These are phyloP conservation scores for Malassezia japonica DNA, from an alignment of 1,284 basidiomycete species.

Conservation along the genomic window DNA sequence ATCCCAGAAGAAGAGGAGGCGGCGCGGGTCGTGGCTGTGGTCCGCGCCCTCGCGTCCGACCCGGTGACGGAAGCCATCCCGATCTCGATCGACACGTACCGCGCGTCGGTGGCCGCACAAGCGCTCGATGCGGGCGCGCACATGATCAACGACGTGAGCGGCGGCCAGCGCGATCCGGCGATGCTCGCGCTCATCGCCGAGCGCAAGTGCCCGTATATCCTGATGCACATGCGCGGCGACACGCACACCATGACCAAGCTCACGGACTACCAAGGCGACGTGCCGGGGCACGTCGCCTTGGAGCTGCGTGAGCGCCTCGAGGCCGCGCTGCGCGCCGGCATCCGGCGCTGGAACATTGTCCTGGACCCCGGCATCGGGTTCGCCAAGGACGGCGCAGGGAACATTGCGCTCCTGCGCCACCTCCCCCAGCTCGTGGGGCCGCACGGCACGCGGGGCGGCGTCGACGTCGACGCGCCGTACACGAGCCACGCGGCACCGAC, in stretches of 20 bases:
- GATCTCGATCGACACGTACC: slow-evolving; percentile 88
- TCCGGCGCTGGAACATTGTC: slow-evolving; percentile 81
- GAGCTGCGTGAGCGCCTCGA: slow-evolving; percentile 68
- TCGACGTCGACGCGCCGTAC: slow-evolving; percentile 4
- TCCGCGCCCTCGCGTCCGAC: slow-evolving; percentile 39
- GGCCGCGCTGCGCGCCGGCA: slow-evolving; percentile 63
- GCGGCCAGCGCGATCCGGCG: slow-evolving; percentile 54
- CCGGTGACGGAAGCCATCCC: slow-evolving; percentile 50
- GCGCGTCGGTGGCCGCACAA: slow-evolving; percentile 66
- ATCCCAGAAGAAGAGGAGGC: slow-evolving; percentile 58
- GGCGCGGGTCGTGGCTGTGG: slow-evolving; percentile 57
- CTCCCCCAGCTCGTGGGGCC: slow-evolving; percentile 12
- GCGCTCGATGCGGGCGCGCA: slow-evolving; percentile 76
- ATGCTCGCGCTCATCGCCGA: slow-evolving; percentile 58
- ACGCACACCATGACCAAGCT: slow-evolving; percentile 52
- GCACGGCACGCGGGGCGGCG: neutral
- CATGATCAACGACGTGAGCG: slow-evolving; percentile 88
- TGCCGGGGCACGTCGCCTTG: slow-evolving; percentile 61
- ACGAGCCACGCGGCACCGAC: too few species aligned
- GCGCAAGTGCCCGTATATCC: slow-evolving; percentile 59
- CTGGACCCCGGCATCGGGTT: slow-evolving; percentile 92
- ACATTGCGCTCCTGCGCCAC: slow-evolving; percentile 55
- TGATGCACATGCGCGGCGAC: slow-evolving; percentile 89
- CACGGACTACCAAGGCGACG: slow-evolving; percentile 59
- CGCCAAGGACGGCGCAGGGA: slow-evolving; percentile 72